Conservation (phyloP, 73 alveolate genomes). For the Stentor coeruleus region DNA sequence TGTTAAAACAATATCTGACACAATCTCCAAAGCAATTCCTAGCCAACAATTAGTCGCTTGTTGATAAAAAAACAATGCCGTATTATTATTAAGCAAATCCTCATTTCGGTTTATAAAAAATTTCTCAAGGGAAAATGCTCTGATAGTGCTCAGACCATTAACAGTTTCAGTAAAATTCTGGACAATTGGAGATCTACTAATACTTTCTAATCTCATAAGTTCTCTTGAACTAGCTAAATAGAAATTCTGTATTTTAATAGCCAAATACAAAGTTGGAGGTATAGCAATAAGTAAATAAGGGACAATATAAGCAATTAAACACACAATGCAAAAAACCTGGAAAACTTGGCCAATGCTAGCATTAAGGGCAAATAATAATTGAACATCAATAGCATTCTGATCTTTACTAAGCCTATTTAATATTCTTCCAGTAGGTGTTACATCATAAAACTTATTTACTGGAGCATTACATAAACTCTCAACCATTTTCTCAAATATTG, state of each 20-base stretch:
- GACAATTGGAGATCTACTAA: conserved; percentile 71
- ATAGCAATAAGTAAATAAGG: conserved; percentile 15
- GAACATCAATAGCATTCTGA: conserved; percentile 49
- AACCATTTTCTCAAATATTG: conserved; percentile 67
- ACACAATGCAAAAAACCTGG: conserved; percentile 40
- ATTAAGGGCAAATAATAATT: neutral
- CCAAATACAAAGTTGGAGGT: conserved; percentile 27
- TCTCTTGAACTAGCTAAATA: conserved; percentile 74
- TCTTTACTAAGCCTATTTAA: conserved; percentile 73
- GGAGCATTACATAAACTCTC: conserved; percentile 75
- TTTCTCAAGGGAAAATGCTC: conserved; percentile 62
- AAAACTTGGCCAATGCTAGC: conserved; percentile 43
- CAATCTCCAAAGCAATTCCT: conserved; percentile 26
- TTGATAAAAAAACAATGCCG: neutral
- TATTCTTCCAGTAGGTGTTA: conserved; percentile 82
- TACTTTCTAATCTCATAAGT: conserved; percentile 68
- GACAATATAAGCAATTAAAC: conserved; percentile 35
- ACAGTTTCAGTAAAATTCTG: conserved; percentile 68
- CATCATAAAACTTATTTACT: conserved; percentile 67
- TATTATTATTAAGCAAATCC: conserved; percentile 46
- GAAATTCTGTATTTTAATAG: conserved; percentile 44
- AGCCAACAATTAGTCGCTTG: conserved; percentile 23
- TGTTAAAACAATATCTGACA: conserved; percentile 48
- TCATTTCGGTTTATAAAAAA: conserved; percentile 34
- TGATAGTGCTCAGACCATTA: conserved; percentile 62